Evolutionary conservation across 768 basidiomycete genomes (phyloP), one percentile per base, ranked within the genome.

Genomic region (Tephrocybe sp.): DNA sequence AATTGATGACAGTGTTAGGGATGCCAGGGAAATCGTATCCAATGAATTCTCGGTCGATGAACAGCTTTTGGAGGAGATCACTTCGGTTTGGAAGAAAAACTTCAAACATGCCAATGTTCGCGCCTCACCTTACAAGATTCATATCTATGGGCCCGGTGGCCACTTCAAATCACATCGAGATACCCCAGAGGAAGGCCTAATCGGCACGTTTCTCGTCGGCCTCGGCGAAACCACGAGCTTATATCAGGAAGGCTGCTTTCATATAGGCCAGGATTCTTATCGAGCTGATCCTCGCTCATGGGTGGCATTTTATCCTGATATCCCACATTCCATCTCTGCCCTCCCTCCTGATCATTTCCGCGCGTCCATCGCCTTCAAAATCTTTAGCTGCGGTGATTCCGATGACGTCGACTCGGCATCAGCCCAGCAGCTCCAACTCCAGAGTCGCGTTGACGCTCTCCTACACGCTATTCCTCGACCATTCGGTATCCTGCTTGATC

Each of bases 191-290:
- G 53, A 45, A 4, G 9, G 55, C 27, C 57, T 67, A 7, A 54
- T 69, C 22, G 66, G 66, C 21, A 67, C 67, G 3, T 67, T 70
- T 52, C 58, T 70, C 27, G 22, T 69, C 15, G 64, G 67, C 19
- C 45, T 68, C 9, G 65, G 65, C 10, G 62, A 68, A 42, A 40
- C 54, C 22, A 30, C 36, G 37, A n/a, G 49, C 30, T 23, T 25
- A 25, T 4, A 33, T 27, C n/a, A 10, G 34, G 42, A 15, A 29
- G 51, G 38, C 40, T 44, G 40, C 3, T 53, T 53, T 15, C 16
- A 21, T 29, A 45, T 53, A n/a, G 49, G 31, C 24, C 27, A 21
- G 7, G 2, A 21, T 23, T 19, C 30, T 9, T 27, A 38, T 15
- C 21, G 22, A 3, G 56, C 59, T 0, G n/a, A 39, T 2, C 21